These are phyloP conservation scores for Cokeromyces recurvatus DNA, from an alignment of 371 early-diverging fungal genomes.

Conservation along the genomic window DNA sequence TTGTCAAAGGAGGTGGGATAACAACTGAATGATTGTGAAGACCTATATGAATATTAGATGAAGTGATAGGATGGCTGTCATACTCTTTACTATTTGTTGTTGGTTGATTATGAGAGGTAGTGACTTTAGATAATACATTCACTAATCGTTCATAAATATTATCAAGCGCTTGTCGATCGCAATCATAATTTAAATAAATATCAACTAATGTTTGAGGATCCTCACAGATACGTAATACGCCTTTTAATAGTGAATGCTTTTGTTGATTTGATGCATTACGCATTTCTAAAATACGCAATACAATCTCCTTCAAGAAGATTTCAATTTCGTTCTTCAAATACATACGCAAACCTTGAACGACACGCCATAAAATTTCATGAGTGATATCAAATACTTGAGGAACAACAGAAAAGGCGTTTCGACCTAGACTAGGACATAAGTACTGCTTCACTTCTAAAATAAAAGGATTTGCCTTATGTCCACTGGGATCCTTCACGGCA, in stretches of 20 bases:
- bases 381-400: conserved; percentile 81
- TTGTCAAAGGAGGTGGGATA: conserved; percentile 49
- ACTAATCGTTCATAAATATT: conserved; percentile 55
- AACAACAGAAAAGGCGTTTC: conserved; percentile 75
- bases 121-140: conserved; percentile 52
- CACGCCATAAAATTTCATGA: conserved; percentile 76
- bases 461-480: conserved; percentile 47
- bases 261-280: conserved; percentile 52
- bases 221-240: conserved; percentile 49
- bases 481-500: conserved; percentile 17
- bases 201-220: conserved; percentile 91
- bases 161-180: conserved; percentile 55
- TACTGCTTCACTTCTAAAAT: conserved; percentile 82
- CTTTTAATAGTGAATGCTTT: conserved; percentile 43
- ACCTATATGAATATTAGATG: conserved; percentile 11
- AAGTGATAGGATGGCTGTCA: conserved; percentile 20
- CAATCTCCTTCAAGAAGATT: conserved; percentile 69
- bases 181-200: conserved; percentile 96
- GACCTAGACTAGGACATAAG: conserved; percentile 71
- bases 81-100: conserved; percentile 26
- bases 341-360: conserved; percentile 62
- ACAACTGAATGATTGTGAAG: conserved; percentile 21
- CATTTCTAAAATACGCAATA: conserved; percentile 68
- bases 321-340: conserved; percentile 77
- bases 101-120: conserved; percentile 32